Evolutionary conservation across 2,329 filamentous ascomycete species (phyloP).

Genomic region (Tolypocladium amazonense): DNA sequence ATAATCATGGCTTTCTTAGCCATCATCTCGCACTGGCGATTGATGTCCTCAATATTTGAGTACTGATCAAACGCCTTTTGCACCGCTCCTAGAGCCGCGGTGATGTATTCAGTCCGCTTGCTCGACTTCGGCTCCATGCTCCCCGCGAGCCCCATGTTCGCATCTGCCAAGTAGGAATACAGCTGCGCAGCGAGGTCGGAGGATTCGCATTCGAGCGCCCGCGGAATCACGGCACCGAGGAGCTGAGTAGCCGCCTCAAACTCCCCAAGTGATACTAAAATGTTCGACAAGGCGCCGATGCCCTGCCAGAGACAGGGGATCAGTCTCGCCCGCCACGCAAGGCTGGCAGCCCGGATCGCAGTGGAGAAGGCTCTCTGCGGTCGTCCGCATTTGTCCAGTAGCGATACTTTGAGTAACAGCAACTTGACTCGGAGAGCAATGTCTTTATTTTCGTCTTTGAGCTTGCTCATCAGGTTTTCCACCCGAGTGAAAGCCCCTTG

Average conservation of each 20-base stretch:
- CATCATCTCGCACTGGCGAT: constrained; percentile 67
- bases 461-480: constrained; percentile 29
- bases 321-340: constrained; percentile 59
- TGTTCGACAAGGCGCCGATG: constrained; percentile 53
- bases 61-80: constrained; percentile 55
- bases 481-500: constrained; percentile 37
- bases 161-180: constrained; percentile 64
- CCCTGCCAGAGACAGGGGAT: constrained; percentile 65
- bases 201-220: constrained; percentile 63
- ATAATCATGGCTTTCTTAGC: constrained; percentile 74
- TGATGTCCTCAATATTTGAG: constrained; percentile 51
- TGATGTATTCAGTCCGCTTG: constrained; percentile 44
- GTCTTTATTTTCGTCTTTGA: constrained; percentile 36
- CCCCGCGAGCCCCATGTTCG: constrained; percentile 68
- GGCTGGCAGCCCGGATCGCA: constrained; percentile 61
- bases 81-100: constrained; percentile 47
- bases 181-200: constrained; percentile 51
- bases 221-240: constrained; percentile 60
- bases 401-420: constrained; percentile 59
- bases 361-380: constrained; percentile 69
- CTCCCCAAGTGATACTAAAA: constrained; percentile 60
- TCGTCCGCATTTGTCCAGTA: constrained; percentile 58
- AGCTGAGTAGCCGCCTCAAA: constrained; percentile 57
- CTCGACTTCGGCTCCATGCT: constrained; percentile 27
- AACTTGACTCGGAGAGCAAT: constrained; percentile 59